Percentiles rank a stretch among this genome's conserved stretches.
Evolutionary conservation across 352 stramenopile genomes (phyloP).

Genomic region (Pythium pyrilobum): DNA sequence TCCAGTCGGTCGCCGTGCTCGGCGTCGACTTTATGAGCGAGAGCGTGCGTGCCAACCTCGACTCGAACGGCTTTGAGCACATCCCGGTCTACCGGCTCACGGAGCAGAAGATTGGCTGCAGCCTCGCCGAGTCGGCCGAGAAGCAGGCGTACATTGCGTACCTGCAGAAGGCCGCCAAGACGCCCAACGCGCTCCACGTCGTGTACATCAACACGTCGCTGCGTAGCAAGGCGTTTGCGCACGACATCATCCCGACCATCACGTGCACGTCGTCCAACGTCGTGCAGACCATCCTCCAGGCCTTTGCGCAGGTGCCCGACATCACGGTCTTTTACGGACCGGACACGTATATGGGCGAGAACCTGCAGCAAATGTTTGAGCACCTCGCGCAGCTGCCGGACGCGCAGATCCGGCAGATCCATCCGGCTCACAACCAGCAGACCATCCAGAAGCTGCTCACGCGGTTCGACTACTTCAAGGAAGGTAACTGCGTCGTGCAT

Average conservation of each 20-base stretch:
- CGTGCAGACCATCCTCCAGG: conserved; percentile 94
- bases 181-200: conserved; percentile 91
- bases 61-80: conserved; percentile 88
- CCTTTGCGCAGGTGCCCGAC: conserved; percentile 88
- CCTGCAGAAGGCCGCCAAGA: conserved; percentile 86
- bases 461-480: conserved; percentile 93
- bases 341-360: conserved; percentile 98
- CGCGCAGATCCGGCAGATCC: conserved; percentile 78
- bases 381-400: conserved; percentile 72
- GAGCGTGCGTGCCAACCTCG: conserved; percentile 91
- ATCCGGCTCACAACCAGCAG: conserved; percentile 79
- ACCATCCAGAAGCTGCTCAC: conserved; percentile 77
- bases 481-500: conserved; percentile 97
- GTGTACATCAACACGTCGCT: conserved; percentile 99
- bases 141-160: conserved; percentile 91
- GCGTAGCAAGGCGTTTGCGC: conserved; percentile 94
- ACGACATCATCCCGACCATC: conserved; percentile 94
- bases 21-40: conserved; percentile 99
- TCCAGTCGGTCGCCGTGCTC: conserved; percentile 90
- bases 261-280: conserved; percentile 97
- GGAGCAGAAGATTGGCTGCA: conserved; percentile 92
- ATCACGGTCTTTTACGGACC: conserved; percentile 92
- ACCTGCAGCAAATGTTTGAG: conserved; percentile 93
- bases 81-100: conserved; percentile 95
- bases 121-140: conserved; percentile 93